A percentile compares a stretch with the other conserved stretches of the same genome.
These are phyloP conservation scores for Mycena maculata DNA, from an alignment of 768 basidiomycete genomes.

Conservation along the genomic window DNA sequence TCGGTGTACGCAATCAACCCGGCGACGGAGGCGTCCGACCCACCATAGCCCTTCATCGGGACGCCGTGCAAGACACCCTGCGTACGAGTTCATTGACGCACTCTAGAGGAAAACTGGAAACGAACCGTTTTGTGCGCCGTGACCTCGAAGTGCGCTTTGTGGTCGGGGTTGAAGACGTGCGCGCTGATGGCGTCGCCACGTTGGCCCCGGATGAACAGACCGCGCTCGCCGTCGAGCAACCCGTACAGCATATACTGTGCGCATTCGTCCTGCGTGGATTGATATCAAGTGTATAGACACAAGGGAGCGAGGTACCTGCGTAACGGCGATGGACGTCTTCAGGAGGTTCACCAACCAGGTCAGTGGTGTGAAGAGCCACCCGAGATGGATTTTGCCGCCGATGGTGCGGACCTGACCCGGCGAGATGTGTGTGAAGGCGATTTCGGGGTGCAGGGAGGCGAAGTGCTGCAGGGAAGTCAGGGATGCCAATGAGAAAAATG, in stretches of 20 bases:
- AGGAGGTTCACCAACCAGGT: neutral
- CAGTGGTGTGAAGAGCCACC: conserved; percentile 4
- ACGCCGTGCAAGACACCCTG: conserved; percentile 17
- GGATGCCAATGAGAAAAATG: neutral
- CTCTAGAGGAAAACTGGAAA: too few relatives aligned
- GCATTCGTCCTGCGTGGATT: conserved; percentile 13
- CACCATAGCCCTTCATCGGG: conserved; percentile 26
- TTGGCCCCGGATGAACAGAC: conserved; percentile 3
- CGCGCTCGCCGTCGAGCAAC: conserved; percentile 11
- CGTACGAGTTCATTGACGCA: too few relatives aligned
- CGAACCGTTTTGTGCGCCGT: neutral
- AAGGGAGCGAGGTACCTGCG: neutral
- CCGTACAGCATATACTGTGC: conserved; percentile 25
- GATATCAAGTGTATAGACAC: neutral
- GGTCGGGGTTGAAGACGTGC: neutral
- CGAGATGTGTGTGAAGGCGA: conserved; percentile 39
- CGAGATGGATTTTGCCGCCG: neutral
- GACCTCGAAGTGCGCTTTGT: neutral
- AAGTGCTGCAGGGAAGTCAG: conserved; percentile 30
- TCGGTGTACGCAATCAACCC: conserved; percentile 13
- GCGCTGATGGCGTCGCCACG: neutral
- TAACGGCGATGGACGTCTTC: neutral
- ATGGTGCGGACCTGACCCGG: conserved; percentile 36
- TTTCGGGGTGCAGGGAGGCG: conserved; percentile 29
- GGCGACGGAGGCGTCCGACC: conserved; percentile 8